Conservation (phyloP, 352 stramenopile genomes). For the Globisporangium perplexum region DNA sequence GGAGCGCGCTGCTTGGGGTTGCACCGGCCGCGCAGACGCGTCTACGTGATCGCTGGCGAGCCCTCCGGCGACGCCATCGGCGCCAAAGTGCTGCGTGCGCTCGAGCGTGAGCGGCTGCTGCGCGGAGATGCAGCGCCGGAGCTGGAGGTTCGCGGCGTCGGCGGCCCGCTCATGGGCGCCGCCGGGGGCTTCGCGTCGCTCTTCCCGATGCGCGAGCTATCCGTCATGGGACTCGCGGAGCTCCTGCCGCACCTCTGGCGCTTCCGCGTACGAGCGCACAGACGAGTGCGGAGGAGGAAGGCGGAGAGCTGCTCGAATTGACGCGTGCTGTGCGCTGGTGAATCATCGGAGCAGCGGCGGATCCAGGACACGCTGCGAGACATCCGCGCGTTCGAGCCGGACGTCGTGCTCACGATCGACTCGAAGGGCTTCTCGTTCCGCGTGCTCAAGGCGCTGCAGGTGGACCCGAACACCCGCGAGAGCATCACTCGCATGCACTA, state of each 20-base stretch:
- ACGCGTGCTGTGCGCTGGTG: background rate
- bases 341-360: constrained; percentile 20
- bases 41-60: constrained; percentile 73
- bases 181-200: constrained; percentile 47
- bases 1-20: background rate
- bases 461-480: constrained; percentile 10
- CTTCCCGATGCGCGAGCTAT: constrained; percentile 68
- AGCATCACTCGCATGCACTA: constrained; percentile 56
- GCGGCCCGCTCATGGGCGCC: constrained; percentile 49
- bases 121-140: constrained; percentile 9
- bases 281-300: background rate
- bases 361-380: constrained; percentile 46
- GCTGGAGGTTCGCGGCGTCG: constrained; percentile 51
- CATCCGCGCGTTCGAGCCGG: constrained; percentile 39
- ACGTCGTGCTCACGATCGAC: constrained; percentile 74
- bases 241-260: constrained; percentile 52
- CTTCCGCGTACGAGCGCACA: constrained; percentile 27
- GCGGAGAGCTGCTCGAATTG: background rate
- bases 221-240: constrained; percentile 70
- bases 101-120: constrained; percentile 19
- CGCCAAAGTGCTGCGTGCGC: constrained; percentile 52
- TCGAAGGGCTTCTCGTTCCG: constrained; percentile 76
- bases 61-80: constrained; percentile 74
- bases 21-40: constrained; percentile 1
- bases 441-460: constrained; percentile 39